phyloP scores from a whole-genome alignment of 225 moss, liverwort and hornwort species.

The Polytrichum formosum region DNA sequence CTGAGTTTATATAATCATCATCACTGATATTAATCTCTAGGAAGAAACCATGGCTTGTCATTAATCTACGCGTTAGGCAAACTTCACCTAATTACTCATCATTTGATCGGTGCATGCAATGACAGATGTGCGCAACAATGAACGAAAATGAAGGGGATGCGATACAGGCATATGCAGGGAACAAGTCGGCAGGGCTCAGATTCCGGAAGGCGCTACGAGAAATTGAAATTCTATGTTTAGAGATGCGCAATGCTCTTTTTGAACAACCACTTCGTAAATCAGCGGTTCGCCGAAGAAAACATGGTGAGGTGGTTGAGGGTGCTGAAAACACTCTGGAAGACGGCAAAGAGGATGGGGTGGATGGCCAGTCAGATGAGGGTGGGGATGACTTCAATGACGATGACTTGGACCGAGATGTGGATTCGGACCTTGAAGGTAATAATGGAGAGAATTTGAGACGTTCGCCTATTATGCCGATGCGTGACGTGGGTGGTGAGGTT shows the following conservation, averaged over 20 bases:
- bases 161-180: slow-evolving; percentile 92
- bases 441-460: not conserved
- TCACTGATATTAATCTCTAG: too few relatives aligned
- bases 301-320: slow-evolving; percentile 30
- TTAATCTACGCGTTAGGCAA: too few relatives aligned
- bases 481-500: slow-evolving; percentile 29
- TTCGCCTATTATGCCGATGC: slow-evolving; percentile 3
- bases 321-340: slow-evolving; percentile 15
- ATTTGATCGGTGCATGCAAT: not conserved
- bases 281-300: slow-evolving; percentile 39
- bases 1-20: too few relatives aligned
- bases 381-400: slow-evolving; percentile 29
- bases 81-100: too few relatives aligned
- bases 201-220: slow-evolving; percentile 89
- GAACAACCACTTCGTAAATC: slow-evolving; percentile 86
- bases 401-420: slow-evolving; percentile 35
- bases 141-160: slow-evolving; percentile 97
- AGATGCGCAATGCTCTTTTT: slow-evolving; percentile 97
- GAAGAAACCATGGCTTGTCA: too few relatives aligned
- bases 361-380: slow-evolving; percentile 38
- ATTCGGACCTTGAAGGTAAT: slow-evolving; percentile 45
- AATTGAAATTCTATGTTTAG: slow-evolving; percentile 80
- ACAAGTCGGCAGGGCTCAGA: slow-evolving; percentile 95
- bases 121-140: slow-evolving; percentile 90
- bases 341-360: slow-evolving; percentile 27